These are phyloP conservation scores for Erodium maritimum DNA, from an alignment of 345 rosid species.

Conservation along the genomic window DNA sequence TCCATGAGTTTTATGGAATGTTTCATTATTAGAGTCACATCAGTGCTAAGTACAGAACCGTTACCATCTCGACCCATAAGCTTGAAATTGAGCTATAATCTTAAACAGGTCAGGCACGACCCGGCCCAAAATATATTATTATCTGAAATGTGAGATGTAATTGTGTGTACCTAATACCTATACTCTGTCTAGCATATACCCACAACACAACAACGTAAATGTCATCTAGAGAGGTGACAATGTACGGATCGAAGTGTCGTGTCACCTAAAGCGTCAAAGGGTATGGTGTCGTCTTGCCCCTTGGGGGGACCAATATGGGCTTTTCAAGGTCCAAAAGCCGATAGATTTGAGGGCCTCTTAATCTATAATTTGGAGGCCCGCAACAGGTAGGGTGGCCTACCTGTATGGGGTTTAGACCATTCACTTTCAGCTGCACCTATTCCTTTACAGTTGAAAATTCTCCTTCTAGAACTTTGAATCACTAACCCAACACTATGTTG, in stretches of 20 bases:
- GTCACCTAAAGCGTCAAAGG: background rate
- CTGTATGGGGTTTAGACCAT: background rate
- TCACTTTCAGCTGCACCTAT: background rate
- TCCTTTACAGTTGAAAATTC: no score
- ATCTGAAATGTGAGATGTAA: no score
- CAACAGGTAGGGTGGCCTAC: background rate
- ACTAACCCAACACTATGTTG: background rate
- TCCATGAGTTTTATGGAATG: background rate
- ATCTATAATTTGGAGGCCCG: background rate
- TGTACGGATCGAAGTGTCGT: no score
- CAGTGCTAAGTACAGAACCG: background rate
- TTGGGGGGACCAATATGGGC: background rate
- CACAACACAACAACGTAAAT: background rate
- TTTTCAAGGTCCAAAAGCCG: background rate
- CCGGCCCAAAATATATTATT: no score
- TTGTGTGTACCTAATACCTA: no score
- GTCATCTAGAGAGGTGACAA: background rate
- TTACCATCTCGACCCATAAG: background rate
- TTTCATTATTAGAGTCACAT: background rate
- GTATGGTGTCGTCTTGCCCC: background rate
- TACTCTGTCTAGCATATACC: background rate
- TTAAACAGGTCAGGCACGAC: no score
- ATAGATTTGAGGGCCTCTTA: background rate
- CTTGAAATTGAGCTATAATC: no score
- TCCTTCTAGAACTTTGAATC: background rate